phyloP scores from a whole-genome alignment of 176 grass and related monocot species.

The Poa annua region DNA sequence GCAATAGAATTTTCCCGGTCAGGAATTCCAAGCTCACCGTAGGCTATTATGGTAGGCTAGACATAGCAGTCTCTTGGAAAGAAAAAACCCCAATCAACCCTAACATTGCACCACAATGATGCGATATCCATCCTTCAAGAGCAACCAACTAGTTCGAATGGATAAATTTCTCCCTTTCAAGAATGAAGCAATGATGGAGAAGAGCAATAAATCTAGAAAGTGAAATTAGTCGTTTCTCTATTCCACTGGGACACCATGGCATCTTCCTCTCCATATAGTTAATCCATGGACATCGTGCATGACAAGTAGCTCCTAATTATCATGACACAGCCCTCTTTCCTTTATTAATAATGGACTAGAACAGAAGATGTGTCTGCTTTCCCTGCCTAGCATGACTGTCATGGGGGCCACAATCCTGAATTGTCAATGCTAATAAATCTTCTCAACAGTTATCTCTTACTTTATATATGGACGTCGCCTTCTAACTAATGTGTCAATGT shows the following conservation, averaged over 20 bases:
- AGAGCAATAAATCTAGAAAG: slow-evolving; percentile 51
- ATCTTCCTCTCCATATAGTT: slow-evolving; percentile 44
- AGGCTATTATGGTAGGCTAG: slow-evolving; percentile 32
- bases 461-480: slow-evolving; percentile 28
- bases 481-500: slow-evolving; percentile 26
- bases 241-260: slow-evolving; percentile 26
- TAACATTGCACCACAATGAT: slow-evolving; percentile 34
- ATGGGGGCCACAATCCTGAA: slow-evolving; percentile 44
- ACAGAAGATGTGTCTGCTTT: slow-evolving; percentile 39
- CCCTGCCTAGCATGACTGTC: slow-evolving; percentile 22
- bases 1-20: slow-evolving; percentile 38
- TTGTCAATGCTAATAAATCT: slow-evolving; percentile 33
- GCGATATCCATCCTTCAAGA: slow-evolving; percentile 30
- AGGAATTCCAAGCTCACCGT: neutral
- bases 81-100: slow-evolving; percentile 41
- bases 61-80: slow-evolving; percentile 31
- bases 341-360: slow-evolving; percentile 29
- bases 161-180: slow-evolving; percentile 38
- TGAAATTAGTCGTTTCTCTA: slow-evolving; percentile 43
- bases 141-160: slow-evolving; percentile 39
- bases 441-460: slow-evolving; percentile 38
- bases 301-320: slow-evolving; percentile 54
- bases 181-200: slow-evolving; percentile 43
- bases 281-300: slow-evolving; percentile 42
- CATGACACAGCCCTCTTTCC: slow-evolving; percentile 22